phyloP scores from a whole-genome alignment of 345 rosid species.

The Eucalyptus shirleyi region DNA sequence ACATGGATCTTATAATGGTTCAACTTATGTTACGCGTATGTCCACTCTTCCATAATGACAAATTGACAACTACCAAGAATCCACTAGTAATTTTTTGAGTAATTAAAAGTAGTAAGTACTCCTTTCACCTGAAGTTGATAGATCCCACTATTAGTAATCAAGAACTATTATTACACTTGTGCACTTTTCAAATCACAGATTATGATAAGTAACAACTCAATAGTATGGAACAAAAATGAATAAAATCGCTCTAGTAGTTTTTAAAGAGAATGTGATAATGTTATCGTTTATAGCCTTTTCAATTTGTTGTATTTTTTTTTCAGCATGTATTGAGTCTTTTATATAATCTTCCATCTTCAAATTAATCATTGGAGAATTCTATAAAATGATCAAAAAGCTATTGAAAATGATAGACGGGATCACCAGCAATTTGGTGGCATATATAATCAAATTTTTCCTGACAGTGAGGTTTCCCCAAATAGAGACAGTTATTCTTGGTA shows the following conservation, averaged over 20 bases:
- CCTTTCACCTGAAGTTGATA: not conserved
- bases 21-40: not conserved
- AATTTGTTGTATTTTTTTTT: not conserved
- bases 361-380: not conserved
- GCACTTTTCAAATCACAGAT: not conserved
- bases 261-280: not conserved
- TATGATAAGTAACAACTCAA: not conserved
- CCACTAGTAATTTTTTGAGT: not conserved
- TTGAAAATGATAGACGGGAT: not conserved
- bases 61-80: not conserved
- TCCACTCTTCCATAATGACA: not conserved
- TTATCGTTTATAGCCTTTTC: not conserved
- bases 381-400: not conserved
- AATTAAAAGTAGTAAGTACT: not conserved
- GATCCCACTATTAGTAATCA: not conserved
- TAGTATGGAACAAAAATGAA: not conserved
- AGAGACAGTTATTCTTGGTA: not conserved
- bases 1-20: not conserved
- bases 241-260: not conserved
- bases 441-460: not conserved
- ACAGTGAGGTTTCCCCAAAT: not conserved
- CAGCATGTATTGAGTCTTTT: not conserved
- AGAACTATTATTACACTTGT: not conserved
- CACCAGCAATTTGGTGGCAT: not conserved
- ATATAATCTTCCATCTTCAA: not conserved